phyloP scores from a whole-genome alignment of 257 asterid species.

The Plectranthus barbatus region DNA sequence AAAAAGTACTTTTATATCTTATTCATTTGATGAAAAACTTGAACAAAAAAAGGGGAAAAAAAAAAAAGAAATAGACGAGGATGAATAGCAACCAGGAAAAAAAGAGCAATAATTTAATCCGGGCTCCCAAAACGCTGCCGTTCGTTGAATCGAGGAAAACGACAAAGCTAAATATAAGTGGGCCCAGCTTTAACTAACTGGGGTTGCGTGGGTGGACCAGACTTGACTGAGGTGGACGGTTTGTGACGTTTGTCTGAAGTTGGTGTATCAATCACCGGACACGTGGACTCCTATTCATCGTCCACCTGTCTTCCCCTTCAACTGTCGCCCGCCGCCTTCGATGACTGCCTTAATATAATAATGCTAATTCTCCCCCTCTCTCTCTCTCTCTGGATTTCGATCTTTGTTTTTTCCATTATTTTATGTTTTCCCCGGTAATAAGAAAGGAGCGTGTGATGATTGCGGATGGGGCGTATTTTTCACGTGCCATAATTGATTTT shows the following conservation, averaged over 20 bases:
- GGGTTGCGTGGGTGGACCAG: constrained; percentile 4
- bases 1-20: too few species aligned
- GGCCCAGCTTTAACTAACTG: constrained; percentile 14
- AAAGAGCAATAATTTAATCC: neutral
- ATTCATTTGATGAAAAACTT: too few species aligned
- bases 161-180: constrained; percentile 28
- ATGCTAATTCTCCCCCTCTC: neutral
- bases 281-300: constrained; percentile 7
- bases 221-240: constrained; percentile 23
- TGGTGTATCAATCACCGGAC: neutral
- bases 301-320: constrained; percentile 12
- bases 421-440: neutral
- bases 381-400: neutral
- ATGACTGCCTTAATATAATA: neutral
- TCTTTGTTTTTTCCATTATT: too few species aligned
- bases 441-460: neutral
- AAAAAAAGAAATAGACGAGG: too few species aligned
- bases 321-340: constrained; percentile 22
- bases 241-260: constrained; percentile 31
- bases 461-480: constrained; percentile 4
- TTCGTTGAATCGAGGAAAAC: neutral
- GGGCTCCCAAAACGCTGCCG: neutral
- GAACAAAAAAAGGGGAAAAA: too few species aligned
- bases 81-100: too few species aligned
- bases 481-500: constrained; percentile 34